Conservation (phyloP, 2,329 filamentous ascomycete species). For the Aspergillus nomiae region DNA sequence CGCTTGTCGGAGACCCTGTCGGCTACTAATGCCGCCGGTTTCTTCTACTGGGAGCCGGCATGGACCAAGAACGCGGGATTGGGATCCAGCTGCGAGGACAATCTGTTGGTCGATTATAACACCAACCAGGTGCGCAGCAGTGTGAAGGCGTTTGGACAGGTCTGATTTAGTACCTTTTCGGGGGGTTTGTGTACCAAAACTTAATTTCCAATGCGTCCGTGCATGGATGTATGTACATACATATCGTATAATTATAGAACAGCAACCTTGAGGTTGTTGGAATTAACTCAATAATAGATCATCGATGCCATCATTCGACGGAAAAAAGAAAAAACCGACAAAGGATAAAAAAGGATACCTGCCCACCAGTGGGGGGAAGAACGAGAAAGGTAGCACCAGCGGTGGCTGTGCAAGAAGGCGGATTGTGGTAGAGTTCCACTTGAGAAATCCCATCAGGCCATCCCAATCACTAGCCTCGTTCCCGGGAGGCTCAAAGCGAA, state of each 20-base stretch:
- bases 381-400: background rate
- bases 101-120: constrained; percentile 60
- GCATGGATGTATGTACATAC: background rate
- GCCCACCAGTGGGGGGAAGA: background rate
- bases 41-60: constrained; percentile 76
- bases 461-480: background rate
- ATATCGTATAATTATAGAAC: background rate
- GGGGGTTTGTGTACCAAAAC: background rate
- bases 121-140: constrained; percentile 59
- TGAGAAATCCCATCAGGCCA: background rate
- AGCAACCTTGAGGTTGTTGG: too few relatives aligned
- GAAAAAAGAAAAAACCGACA: background rate
- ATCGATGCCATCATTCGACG: too few relatives aligned
- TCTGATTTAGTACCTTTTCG: constrained; percentile 32
- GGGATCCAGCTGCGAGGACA: constrained; percentile 66
- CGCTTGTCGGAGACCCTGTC: constrained; percentile 60
- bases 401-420: background rate
- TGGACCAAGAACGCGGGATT: constrained; percentile 68
- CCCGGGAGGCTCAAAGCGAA: background rate
- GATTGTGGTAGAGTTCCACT: constrained; percentile 1
- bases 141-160: constrained; percentile 56
- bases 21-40: constrained; percentile 57
- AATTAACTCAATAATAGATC: background rate
- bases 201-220: background rate
- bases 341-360: background rate